Evolutionary conservation across 768 basidiomycete species (phyloP), one percentile per base, ranked within the genome.

Genomic region (Amanita subjunquillea): DNA sequence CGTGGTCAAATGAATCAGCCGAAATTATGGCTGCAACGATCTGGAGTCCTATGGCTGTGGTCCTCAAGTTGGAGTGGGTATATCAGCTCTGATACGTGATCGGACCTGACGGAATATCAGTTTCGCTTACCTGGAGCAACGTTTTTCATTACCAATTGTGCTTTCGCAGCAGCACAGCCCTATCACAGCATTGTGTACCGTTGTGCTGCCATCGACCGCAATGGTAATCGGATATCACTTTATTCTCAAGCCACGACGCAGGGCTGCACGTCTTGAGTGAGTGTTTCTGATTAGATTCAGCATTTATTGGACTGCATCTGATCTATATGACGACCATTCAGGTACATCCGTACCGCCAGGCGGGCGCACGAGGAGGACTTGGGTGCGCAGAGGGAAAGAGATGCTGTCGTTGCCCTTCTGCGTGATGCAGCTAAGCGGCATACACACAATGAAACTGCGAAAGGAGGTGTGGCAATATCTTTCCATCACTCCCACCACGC

Each of bases 361-460:
- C 77, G 74, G 56, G 76, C 76, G 38, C 72, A 78, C 48, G 83
- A 89, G 54, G 80, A 83, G 62, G 79, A 83, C 56, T 74, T 76
- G 9, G 81, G 79, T 60, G 67, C 79, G 57, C 72, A 76, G 60
- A 74, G 76, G 60, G 80, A 88, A 63, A 79, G 80, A 44, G 76
- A 82, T 56, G 79, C 84, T 6, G 81, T 81, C 6, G 66, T 74
- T 54, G 67, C 65, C 50, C 66, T 94, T 42, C 75, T 95, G 58
- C 76, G 75, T 57, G 84, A 89, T 53, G 73, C 77, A 13, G 87
- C 86, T 12, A 73, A 72, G 62, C 79, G 78, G 59, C 83, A 82
- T 60, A 74, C 73, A 55, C 73, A 80, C 34, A 65, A 74, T 23
- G 90, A 94, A 65, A 75, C 73, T 56, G 72, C 74, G 22, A 80